Conservation (phyloP, 306 rosid species). For the Abrus pulchellus region DNA sequence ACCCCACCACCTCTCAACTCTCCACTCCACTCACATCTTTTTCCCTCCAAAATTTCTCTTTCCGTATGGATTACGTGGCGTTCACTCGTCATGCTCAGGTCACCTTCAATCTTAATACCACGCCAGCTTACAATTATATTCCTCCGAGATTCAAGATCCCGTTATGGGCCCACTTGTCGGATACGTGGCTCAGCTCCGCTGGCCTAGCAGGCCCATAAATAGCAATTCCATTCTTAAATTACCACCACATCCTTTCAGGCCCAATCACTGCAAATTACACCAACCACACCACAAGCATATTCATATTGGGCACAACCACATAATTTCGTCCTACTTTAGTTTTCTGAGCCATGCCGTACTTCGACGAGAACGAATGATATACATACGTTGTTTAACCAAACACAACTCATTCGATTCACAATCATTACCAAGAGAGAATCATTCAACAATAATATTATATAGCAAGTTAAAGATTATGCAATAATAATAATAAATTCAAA, state of each 20-base stretch:
- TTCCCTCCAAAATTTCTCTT: conserved; percentile 61
- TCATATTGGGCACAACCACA: not conserved
- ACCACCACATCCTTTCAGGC: not conserved
- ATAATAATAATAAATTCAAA: not conserved
- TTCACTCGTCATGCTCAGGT: conserved; percentile 44
- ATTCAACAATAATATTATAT: not conserved
- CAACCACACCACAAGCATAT: not conserved
- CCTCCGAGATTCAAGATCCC: not conserved
- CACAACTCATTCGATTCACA: not conserved
- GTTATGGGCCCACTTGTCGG: conserved; percentile 24
- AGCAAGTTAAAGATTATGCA: not conserved
- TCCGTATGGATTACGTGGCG: conserved; percentile 50
- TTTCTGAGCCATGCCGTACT: too few species aligned
- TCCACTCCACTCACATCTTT: conserved; percentile 14
- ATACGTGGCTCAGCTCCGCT: conserved; percentile 48
- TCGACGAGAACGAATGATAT: too few species aligned
- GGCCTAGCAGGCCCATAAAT: conserved; percentile 19
- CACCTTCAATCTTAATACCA: not conserved
- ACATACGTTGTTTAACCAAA: not conserved
- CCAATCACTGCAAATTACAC: not conserved
- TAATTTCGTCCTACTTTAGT: not conserved
- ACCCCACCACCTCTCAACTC: conserved; percentile 25
- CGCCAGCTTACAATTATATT: not conserved
- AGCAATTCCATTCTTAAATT: not conserved
- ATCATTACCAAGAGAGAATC: not conserved